Percentiles rank a stretch among this genome's conserved stretches.
These are phyloP conservation scores for Gyromitra esculenta DNA, from an alignment of 2,329 filamentous ascomycete species.

Conservation along the genomic window DNA sequence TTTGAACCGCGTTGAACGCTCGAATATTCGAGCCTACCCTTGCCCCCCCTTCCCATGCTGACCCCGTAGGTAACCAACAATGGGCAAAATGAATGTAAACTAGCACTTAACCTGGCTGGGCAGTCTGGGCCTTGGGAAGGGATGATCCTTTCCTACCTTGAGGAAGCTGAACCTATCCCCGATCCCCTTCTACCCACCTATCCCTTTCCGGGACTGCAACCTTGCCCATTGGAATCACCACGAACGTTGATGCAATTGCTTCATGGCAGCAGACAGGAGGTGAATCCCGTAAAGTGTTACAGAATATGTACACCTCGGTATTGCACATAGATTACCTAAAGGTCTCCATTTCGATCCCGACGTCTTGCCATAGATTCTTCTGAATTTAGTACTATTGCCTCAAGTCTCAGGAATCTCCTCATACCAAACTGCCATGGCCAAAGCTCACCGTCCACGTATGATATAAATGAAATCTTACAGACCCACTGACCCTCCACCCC, in stretches of 20 bases:
- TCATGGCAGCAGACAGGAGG: constrained; percentile 35
- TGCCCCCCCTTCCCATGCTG: constrained; percentile 15
- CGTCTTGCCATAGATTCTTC: constrained; percentile 16
- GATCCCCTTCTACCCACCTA: constrained; percentile 27
- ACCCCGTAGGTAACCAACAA: constrained; percentile 19
- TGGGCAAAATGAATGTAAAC: constrained; percentile 5
- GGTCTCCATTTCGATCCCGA: constrained; percentile 26
- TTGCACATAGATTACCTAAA: constrained; percentile 51
- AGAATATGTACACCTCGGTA: constrained; percentile 48
- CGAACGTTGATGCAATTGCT: constrained; percentile 23
- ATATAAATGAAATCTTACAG: constrained; percentile 27
- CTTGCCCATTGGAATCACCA: constrained; percentile 32
- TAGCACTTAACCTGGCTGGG: background rate
- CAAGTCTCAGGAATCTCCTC: constrained; percentile 22
- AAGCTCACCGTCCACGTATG: constrained; percentile 46
- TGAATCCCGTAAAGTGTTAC: constrained; percentile 42
- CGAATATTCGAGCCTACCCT: background rate
- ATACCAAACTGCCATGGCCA: constrained; percentile 15
- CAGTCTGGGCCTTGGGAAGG: constrained; percentile 11
- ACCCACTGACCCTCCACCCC: background rate
- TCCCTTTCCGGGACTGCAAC: constrained; percentile 11
- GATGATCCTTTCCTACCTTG: constrained; percentile 40
- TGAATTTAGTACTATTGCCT: constrained; percentile 19
- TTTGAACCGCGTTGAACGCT: constrained; percentile 35
- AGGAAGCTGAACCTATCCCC: constrained; percentile 14